phyloP scores from a whole-genome alignment of 495 filamentous ascomycete genomes.

The Hypoxylon fuscum region DNA sequence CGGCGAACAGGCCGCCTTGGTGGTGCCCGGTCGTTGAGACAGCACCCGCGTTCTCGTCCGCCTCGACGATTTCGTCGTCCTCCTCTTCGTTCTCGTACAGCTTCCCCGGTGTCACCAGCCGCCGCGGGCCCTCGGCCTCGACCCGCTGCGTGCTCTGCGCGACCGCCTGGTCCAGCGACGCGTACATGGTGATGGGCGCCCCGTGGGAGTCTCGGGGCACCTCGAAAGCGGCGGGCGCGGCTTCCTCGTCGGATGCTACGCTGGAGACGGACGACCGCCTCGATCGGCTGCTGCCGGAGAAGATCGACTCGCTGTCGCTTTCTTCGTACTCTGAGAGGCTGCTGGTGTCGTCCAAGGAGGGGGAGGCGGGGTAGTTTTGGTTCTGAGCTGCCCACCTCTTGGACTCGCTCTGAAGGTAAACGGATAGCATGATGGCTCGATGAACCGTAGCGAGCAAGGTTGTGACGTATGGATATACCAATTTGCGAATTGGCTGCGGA shows the following conservation, averaged over 20 bases:
- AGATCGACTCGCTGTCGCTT: constrained; percentile 34
- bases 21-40: background rate
- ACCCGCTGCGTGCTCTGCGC: constrained; percentile 30
- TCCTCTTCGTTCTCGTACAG: constrained; percentile 50
- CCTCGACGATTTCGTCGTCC: constrained; percentile 47
- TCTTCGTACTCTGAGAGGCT: constrained; percentile 23
- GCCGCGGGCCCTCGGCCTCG: constrained; percentile 32
- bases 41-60: constrained; percentile 7
- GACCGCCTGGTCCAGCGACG: constrained; percentile 43
- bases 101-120: constrained; percentile 43
- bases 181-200: constrained; percentile 41
- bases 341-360: constrained; percentile 12
- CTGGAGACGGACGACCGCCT: constrained; percentile 42
- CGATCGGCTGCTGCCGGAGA: constrained; percentile 24
- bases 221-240: constrained; percentile 22
- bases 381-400: constrained; percentile 35
- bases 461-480: constrained; percentile 21
- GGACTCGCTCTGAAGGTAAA: constrained; percentile 30
- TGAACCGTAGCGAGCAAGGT: background rate
- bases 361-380: constrained; percentile 36
- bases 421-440: constrained; percentile 25
- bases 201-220: constrained; percentile 40
- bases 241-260: constrained; percentile 38
- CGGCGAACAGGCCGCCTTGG: constrained; percentile 3
- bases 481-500: constrained; percentile 21